These are phyloP conservation scores for Arxiozyma heterogenica DNA, from an alignment of 1,139 yeast genomes.

Conservation along the genomic window DNA sequence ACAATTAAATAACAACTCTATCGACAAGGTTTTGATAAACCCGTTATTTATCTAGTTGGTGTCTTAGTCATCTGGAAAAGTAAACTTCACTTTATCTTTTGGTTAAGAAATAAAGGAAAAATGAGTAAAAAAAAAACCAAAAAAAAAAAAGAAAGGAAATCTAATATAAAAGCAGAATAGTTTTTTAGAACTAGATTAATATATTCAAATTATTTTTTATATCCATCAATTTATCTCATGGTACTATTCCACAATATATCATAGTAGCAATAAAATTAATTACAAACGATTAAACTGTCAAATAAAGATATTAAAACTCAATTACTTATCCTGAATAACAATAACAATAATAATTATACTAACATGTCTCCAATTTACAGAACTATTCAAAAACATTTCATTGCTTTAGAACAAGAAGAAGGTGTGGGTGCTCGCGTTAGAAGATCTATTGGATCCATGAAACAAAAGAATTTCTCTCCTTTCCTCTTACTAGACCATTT, in stretches of 20 bases:
- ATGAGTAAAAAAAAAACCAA: no score
- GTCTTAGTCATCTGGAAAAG: background rate
- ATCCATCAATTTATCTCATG: no score
- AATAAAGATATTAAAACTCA: background rate
- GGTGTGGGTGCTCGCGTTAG: conserved; percentile 85
- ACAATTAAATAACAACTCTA: background rate
- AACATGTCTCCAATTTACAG: conserved; percentile 25
- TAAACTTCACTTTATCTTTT: no score
- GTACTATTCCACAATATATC: background rate
- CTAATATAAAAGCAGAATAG: background rate
- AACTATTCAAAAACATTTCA: conserved; percentile 49
- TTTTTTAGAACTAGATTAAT: background rate
- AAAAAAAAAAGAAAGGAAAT: no score
- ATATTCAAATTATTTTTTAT: no score
- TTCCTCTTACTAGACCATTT: conserved; percentile 82
- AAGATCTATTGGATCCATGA: conserved; percentile 65
- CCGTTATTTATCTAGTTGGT: no score
- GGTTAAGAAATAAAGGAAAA: no score
- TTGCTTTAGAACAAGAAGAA: conserved; percentile 69
- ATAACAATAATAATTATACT: background rate
- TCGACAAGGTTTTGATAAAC: no score
- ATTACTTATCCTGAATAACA: background rate
- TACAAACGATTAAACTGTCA: background rate
- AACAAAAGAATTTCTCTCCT: conserved; percentile 68
- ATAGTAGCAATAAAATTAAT: no score